Evolutionary conservation across 129 eudicot species (phyloP), one percentile per base, ranked within the genome.

Genomic region (Lonicera japonica): DNA sequence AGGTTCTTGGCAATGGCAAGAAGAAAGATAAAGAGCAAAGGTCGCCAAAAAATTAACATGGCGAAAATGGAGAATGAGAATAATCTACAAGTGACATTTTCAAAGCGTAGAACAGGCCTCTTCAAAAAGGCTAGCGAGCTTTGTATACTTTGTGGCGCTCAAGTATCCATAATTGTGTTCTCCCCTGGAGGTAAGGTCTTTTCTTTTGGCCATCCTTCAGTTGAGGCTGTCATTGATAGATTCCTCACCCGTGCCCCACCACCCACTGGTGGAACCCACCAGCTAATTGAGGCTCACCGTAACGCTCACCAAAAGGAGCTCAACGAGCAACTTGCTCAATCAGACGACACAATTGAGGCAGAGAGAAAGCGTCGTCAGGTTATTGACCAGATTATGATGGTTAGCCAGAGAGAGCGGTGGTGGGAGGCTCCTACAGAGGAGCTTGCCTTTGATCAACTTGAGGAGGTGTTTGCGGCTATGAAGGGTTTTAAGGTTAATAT

Each of bases 71-170:
- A 46, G 55, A 79, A 73, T 5, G 53, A 61, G 8, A 74, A 47
- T 17, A 59, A 65, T 66, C 57, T 75, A 5, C 72, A 65, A 10
- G 80, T 70, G 5, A 79, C 85, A 8, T 79, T 79, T 41, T 79
- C 85, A 5, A 79, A 79, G 18, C 67, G 81, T 0, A 71, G 75
- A 1, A 17, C 43, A 1, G 81, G 80, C 7, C 59, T 75, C 0
- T 79, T 74, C 60, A 79, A 70, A 34, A 79, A 79, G 29, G 80
- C 78, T 8, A 70, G 74, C 21, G 85, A 74, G 20, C 74, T 79
- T 1, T 54, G 59, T 56, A 56, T 67, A 12, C 69, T 74, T 0
- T 70, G 74, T 8, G 77, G 68, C 1, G 77, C 65, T 3, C 63
- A 75, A 15, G 56, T 64, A 8, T 67, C 63, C 8, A 21, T 75